These are phyloP conservation scores for Piper betle DNA, from an alignment of 164 flowering plant genomes.

Conservation along the genomic window DNA sequence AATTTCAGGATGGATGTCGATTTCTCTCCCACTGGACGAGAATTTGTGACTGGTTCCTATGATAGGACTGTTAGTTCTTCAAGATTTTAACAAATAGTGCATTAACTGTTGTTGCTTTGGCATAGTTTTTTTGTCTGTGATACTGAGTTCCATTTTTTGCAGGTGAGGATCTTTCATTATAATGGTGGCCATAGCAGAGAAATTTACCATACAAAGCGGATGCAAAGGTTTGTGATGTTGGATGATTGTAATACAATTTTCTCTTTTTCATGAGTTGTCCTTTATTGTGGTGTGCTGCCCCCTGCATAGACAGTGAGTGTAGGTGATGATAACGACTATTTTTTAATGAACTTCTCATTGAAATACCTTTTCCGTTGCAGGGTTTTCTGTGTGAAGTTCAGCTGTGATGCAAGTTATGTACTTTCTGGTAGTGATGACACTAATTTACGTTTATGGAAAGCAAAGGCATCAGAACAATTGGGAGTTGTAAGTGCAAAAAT, in stretches of 20 bases:
- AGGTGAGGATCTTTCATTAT: constrained; percentile 83
- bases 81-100: too few relatives aligned
- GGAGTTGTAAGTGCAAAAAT: constrained; percentile 69
- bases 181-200: constrained; percentile 94
- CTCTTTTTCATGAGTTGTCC: too few relatives aligned
- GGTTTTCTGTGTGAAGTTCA: constrained; percentile 80
- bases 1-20: constrained; percentile 91
- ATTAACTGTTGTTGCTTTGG: neutral
- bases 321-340: constrained; percentile 41
- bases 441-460: constrained; percentile 92
- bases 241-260: too few relatives aligned
- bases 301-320: neutral
- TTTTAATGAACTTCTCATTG: neutral
- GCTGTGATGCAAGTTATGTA: constrained; percentile 68
- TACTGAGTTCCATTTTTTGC: constrained; percentile 6
- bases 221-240: constrained; percentile 65
- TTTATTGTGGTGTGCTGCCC: neutral
- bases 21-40: constrained; percentile 92
- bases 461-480: constrained; percentile 91
- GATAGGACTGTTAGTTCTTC: constrained; percentile 71
- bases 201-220: constrained; percentile 90
- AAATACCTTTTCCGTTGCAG: constrained; percentile 23
- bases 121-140: neutral
- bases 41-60: constrained; percentile 95
- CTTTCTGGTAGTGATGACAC: constrained; percentile 96